Evolutionary conservation across 1,284 basidiomycete species (phyloP), one percentile per base, ranked within the genome.

Genomic region (Schizophyllum commune): DNA sequence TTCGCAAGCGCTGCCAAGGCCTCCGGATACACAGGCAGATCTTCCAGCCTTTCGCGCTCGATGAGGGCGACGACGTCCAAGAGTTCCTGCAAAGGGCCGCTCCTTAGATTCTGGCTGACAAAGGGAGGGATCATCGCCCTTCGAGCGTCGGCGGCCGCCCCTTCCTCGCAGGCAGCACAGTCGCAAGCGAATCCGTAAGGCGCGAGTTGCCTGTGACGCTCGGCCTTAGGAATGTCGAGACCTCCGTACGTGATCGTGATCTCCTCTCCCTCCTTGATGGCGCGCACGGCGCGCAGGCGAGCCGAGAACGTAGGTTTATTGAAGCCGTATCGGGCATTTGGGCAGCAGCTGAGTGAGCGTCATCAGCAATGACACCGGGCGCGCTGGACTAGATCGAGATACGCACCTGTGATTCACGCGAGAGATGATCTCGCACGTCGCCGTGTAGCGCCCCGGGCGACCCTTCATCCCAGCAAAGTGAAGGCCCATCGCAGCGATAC

Each of bases 251-350:
- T 60, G 51, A 70, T 67, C 51, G 72, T 68, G 55, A 75, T 62
- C 61, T 77, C 71, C 57, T 76, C 73, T 9, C 72, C 73, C 0
- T 58, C 64, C 17, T 71, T 66, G 58, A 77, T 73, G 32, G 71
- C 65, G 1, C 68, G 63, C 8, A 63, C 56, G 0, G 74, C 74
- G 39, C 63, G 68, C 22, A 76, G 66, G 11, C 68, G 64, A 47
- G 69, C 60, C 0, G 71, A 70, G 56, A 75, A 74, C 0, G 74
- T 71, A 0, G 61, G 32, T 6, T 61, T 56, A 54, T 71, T 62
- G 65, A 75, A 76, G 39, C 61, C 20, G 20, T 62, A 60, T 5
- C 51, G 32, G 5, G 69, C 65, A 60, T 73, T 75, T 6, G 71
- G 67, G 15, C 63, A 62, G 61, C 73, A 74, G 60, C 73, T 74